phyloP scores from a whole-genome alignment of 805 yeast species.

The Candida germanica region DNA sequence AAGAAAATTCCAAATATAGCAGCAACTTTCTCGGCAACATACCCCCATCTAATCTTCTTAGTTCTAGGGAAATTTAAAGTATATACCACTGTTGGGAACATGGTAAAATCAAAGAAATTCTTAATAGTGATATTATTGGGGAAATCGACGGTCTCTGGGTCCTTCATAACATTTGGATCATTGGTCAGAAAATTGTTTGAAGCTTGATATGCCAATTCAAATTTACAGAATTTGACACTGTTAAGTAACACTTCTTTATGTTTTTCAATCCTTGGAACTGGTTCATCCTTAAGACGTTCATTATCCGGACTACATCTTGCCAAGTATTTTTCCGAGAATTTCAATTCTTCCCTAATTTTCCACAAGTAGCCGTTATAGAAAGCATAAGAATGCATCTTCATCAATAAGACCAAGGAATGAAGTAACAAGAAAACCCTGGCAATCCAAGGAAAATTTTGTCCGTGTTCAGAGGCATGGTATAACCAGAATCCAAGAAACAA shows the following conservation, averaged over 20 bases:
- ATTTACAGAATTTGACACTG: constrained; percentile 64
- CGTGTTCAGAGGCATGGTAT: constrained; percentile 47
- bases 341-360: constrained; percentile 54
- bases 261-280: constrained; percentile 22
- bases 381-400: constrained; percentile 95
- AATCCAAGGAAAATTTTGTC: constrained; percentile 75
- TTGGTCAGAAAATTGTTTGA: constrained; percentile 4
- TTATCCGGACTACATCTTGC: constrained; percentile 33
- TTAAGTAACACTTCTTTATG: constrained; percentile 33
- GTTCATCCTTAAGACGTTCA: constrained; percentile 15
- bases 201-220: constrained; percentile 65
- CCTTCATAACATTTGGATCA: constrained; percentile 11
- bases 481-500: constrained; percentile 51
- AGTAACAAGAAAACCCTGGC: constrained; percentile 80
- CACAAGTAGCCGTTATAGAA: constrained; percentile 90
- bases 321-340: constrained; percentile 44
- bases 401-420: constrained; percentile 80
- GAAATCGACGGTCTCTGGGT: constrained; percentile 36
- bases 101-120: constrained; percentile 73
- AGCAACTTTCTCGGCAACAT: constrained; percentile 61
- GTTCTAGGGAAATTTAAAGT: constrained; percentile 83
- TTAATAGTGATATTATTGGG: constrained; percentile 66
- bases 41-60: constrained; percentile 60
- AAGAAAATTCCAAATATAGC: constrained; percentile 88
- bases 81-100: constrained; percentile 88